phyloP scores from a whole-genome alignment of 2,329 filamentous ascomycete species.

The Leptographium procerum region DNA sequence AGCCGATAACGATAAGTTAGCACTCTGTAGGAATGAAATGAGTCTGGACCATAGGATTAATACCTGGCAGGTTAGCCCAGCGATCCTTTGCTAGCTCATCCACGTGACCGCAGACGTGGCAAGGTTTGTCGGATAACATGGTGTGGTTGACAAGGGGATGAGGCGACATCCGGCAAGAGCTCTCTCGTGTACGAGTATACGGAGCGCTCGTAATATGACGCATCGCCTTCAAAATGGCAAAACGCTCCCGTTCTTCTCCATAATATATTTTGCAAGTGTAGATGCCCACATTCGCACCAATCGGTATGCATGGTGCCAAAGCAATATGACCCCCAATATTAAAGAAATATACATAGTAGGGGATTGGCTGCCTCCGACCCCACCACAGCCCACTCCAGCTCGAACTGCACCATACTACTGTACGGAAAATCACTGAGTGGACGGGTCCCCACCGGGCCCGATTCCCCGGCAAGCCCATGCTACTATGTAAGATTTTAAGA shows the following conservation, averaged over 20 bases:
- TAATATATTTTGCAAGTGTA: not conserved
- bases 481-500: no score
- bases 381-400: not conserved
- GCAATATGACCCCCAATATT: not conserved
- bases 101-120: not conserved
- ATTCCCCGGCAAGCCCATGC: not conserved
- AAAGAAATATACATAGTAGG: not conserved
- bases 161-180: not conserved
- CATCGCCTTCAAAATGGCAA: not conserved
- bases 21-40: not conserved
- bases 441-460: not conserved
- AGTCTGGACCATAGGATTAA: not conserved
- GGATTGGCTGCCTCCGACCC: not conserved
- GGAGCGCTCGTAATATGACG: no score
- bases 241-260: not conserved
- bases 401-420: not conserved
- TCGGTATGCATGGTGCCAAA: not conserved
- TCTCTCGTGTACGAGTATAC: no score
- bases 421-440: not conserved
- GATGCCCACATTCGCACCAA: not conserved
- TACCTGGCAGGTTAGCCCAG: not conserved
- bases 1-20: not conserved
- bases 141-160: not conserved
- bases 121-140: not conserved
- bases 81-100: not conserved